Evolutionary conservation across 495 filamentous ascomycete genomes (phyloP), one percentile per base, ranked within the genome.

Genomic region (Aspergillus mulundensis): DNA sequence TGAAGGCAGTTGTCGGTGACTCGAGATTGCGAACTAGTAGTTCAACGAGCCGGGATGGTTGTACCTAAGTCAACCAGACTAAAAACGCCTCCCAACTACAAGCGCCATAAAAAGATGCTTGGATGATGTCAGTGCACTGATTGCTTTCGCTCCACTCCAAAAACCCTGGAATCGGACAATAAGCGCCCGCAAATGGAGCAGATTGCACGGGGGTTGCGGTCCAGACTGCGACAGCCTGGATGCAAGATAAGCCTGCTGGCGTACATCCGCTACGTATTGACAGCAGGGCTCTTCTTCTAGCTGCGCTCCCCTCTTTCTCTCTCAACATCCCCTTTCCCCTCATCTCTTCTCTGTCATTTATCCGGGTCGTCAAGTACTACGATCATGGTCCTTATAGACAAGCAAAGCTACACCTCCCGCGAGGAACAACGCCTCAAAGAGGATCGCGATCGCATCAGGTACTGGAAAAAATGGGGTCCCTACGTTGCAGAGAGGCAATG

Each of bases 401-500:
- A 86, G 58, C 83, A 92, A 66, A 87, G 89, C 63, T 90, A 90
- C 68, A 79, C 90, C 66, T 88, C 87, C 50, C 82, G 86, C 68
- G 93, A 97, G 74, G 93, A 96, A 77, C 85, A 86, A 69, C 84
- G 93, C 25, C 77, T 97, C 59, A 87, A 87, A 69, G 87, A 96
- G 70, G 94, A 97, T 70, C 80, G 81, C 19, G 81, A 90, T 50
- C 83, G 88, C 40, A 80, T 63, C 42, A 87, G 84, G 66, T 96
- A 96, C 74, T 97, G 93, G 92, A 96, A 97, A 81, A 86, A 84
- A 79, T 97, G 91, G 91, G 92, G 92, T 51, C 75, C 74, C 11
- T 77, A 77, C 54, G 73, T 79, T 23, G 73, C 76, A 5, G 83
- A 86, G 66, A 76, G 91, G 66, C 91, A 96, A 75, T 96, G 91